These are phyloP conservation scores for Dothidotthia symphoricarpi DNA, from an alignment of 2,329 filamentous ascomycete species.

Conservation along the genomic window DNA sequence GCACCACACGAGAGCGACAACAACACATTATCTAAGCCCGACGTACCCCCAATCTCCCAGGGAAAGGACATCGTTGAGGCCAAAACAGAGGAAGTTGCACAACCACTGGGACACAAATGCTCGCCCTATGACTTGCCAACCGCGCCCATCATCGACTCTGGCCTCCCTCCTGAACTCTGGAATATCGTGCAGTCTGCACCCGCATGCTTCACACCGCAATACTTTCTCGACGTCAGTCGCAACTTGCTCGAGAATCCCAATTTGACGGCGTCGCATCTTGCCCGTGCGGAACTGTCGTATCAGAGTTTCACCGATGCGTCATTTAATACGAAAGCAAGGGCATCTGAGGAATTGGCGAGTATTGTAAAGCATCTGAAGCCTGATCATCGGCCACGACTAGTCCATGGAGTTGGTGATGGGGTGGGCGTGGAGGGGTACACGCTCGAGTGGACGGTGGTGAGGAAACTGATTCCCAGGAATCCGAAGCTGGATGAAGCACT, in stretches of 20 bases:
- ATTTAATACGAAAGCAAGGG: conserved; percentile 32
- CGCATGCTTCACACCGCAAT: conserved; percentile 62
- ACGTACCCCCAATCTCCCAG: too few species aligned
- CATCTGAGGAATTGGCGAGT: conserved; percentile 40
- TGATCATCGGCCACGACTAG: conserved; percentile 38
- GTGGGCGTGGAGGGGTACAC: conserved; percentile 35
- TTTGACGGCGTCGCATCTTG: conserved; percentile 73
- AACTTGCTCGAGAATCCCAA: conserved; percentile 79
- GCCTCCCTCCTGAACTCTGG: conserved; percentile 39
- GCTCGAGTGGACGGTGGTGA: conserved; percentile 65
- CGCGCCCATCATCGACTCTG: conserved; percentile 20
- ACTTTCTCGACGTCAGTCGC: conserved; percentile 67
- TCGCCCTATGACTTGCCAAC: conserved; percentile 35
- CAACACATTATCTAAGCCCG: too few species aligned
- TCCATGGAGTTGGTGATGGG: conserved; percentile 11
- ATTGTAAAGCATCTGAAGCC: conserved; percentile 51
- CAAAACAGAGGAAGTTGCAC: background rate
- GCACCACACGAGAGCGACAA: background rate
- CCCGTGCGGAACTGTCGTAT: conserved; percentile 72
- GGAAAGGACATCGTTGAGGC: too few species aligned
- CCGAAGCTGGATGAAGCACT: conserved; percentile 70
- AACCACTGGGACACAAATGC: conserved; percentile 23
- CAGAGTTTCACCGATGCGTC: conserved; percentile 47
- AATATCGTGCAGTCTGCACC: conserved; percentile 39
- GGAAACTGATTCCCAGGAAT: conserved; percentile 80